These are phyloP conservation scores for Lipomyces sp. DNA, from an alignment of 805 yeast species.

Conservation along the genomic window DNA sequence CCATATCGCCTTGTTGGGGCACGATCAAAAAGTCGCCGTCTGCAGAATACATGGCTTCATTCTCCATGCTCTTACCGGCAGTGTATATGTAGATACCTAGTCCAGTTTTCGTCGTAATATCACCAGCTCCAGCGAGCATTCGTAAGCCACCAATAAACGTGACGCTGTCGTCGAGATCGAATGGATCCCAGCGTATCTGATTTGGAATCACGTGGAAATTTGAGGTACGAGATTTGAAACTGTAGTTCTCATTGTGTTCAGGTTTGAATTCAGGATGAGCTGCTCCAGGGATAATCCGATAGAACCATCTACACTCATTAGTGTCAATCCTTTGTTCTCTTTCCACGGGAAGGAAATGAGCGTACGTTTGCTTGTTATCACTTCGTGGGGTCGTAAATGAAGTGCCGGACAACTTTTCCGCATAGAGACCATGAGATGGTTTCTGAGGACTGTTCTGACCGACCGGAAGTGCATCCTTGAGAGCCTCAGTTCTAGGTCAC, in stretches of 20 bases:
- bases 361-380: conserved; percentile 38
- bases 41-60: conserved; percentile 39
- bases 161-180: conserved; percentile 30
- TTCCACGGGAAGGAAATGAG: background rate
- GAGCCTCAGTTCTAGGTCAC: conserved; percentile 35
- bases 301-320: conserved; percentile 34
- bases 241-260: conserved; percentile 15
- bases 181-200: conserved; percentile 41
- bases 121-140: conserved; percentile 40
- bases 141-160: conserved; percentile 38
- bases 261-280: conserved; percentile 35
- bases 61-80: conserved; percentile 38
- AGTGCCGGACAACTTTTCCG: conserved; percentile 43
- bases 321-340: no score
- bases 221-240: conserved; percentile 15
- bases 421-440: conserved; percentile 39
- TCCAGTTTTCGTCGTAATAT: conserved; percentile 38
- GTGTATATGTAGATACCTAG: conserved; percentile 39
- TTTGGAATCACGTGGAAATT: conserved; percentile 39
- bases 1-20: conserved; percentile 40
- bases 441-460: conserved; percentile 42
- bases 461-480: conserved; percentile 39
- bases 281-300: conserved; percentile 40
- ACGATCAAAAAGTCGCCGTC: conserved; percentile 43
- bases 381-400: conserved; percentile 43